Base-by-base conservation (phyloP, 1,284 basidiomycete species). In the Ustilago loliicola region DNA sequence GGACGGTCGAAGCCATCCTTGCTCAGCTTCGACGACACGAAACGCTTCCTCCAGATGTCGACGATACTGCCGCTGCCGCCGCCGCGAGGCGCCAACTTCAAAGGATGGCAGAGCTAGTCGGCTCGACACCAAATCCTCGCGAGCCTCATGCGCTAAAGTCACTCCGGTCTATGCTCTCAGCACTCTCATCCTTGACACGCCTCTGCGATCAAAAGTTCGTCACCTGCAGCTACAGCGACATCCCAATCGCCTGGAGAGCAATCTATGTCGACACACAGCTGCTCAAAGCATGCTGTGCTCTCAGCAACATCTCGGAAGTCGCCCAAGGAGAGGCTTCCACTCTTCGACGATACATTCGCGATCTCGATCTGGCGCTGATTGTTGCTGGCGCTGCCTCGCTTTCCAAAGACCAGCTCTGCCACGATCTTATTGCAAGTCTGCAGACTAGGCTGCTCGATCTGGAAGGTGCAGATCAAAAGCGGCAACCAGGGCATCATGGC, bases 351-450 rank as follows among this genome's bases (percentile, higher is more conserved):
- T 61, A 61, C 53, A 68, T 96, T 40, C 87, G 88, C 6, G 87
- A 88, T 15, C 87, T 98, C 32, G 96, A 98, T 83, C 89, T 89
- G 79, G 92, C 92, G 1, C 91, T 96, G 75, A 91, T 98, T 77
- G 89, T 96, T 51, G 92, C 94, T 9, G 95, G 95, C 1, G 91
- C 70, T 29, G 57, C 56, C 4, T 67, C 70, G 8, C 61, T 66
- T 5, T 32, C 45, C 34, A 65, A 61, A n/a, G 60, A 54, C 17
- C 56, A 51, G 11, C 81, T 17, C 75, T 82, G 53, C 60, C 52
- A 68, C 25, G 32, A 10, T 30, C 66, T 81, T 21, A 88, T 91
- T 52, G 88, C 85, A 50, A 85, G 79, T 27, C 85, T 89, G 0
- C 70, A 72, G 29, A 15, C 19, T 2, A 57, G 13, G 8, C 57